Evolutionary conservation across 768 basidiomycete species (phyloP).

Genomic region (Nevesoporus exiguus): DNA sequence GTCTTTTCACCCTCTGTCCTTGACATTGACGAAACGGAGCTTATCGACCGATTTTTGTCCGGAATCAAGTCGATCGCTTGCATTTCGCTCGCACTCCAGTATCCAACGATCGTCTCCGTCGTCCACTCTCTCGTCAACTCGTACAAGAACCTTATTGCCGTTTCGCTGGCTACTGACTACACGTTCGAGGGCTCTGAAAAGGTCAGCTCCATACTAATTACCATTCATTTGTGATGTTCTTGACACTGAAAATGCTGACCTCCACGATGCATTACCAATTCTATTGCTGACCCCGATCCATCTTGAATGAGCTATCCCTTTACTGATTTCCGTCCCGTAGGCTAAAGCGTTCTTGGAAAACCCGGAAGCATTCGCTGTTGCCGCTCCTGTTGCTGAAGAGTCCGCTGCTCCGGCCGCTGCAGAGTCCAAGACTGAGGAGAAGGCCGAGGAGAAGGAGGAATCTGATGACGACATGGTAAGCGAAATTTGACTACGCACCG

Average conservation of each 20-base stretch:
- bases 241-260: slow-evolving; percentile 84
- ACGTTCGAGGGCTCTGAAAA: slow-evolving; percentile 91
- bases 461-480: slow-evolving; percentile 88
- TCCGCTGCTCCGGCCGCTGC: slow-evolving; percentile 54
- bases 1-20: slow-evolving; percentile 87
- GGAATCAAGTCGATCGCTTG: slow-evolving; percentile 95
- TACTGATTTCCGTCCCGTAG: slow-evolving; percentile 37
- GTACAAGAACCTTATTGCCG: slow-evolving; percentile 96
- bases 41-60: slow-evolving; percentile 86
- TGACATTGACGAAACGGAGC: slow-evolving; percentile 88
- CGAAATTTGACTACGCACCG: background rate
- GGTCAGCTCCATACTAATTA: slow-evolving; percentile 45
- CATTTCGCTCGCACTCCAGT: slow-evolving; percentile 92
- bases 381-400: slow-evolving; percentile 59
- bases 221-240: slow-evolving; percentile 22
- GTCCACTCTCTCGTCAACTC: slow-evolving; percentile 95
- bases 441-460: slow-evolving; percentile 81
- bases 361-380: slow-evolving; percentile 94
- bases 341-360: slow-evolving; percentile 96
- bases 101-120: slow-evolving; percentile 94
- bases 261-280: slow-evolving; percentile 37
- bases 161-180: slow-evolving; percentile 90
- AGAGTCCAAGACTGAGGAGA: slow-evolving; percentile 61
- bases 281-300: slow-evolving; percentile 28
- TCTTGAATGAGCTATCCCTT: background rate